phyloP scores from a whole-genome alignment of 768 basidiomycete species.

The Strobilomyces confusus region DNA sequence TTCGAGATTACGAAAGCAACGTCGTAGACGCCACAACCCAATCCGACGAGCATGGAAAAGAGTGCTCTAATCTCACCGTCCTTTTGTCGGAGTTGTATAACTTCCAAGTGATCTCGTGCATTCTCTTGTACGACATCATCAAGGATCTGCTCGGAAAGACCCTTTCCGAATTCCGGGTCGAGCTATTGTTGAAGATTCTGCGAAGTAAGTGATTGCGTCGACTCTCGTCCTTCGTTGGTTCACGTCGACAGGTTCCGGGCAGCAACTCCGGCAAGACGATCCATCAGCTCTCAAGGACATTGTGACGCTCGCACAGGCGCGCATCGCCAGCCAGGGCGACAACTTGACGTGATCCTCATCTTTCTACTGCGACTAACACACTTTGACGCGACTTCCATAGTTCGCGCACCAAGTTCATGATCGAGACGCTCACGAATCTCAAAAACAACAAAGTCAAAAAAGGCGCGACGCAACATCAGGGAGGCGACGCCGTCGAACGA shows the following conservation, averaged over 20 bases:
- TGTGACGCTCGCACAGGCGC: slow-evolving; percentile 72
- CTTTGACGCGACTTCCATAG: slow-evolving; percentile 36
- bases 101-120: slow-evolving; percentile 86
- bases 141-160: slow-evolving; percentile 61
- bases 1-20: slow-evolving; percentile 31
- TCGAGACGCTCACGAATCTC: slow-evolving; percentile 87
- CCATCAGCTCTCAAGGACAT: slow-evolving; percentile 91
- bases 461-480: slow-evolving; percentile 61
- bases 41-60: slow-evolving; percentile 62
- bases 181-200: slow-evolving; percentile 80
- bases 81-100: slow-evolving; percentile 93
- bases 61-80: slow-evolving; percentile 82
- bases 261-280: slow-evolving; percentile 88
- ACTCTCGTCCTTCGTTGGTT: not conserved
- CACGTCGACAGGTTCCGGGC: slow-evolving; percentile 72
- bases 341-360: slow-evolving; percentile 44
- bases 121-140: slow-evolving; percentile 89
- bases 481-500: slow-evolving; percentile 70
- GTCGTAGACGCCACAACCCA: slow-evolving; percentile 13
- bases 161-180: slow-evolving; percentile 77
- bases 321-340: slow-evolving; percentile 50
- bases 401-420: slow-evolving; percentile 91
- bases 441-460: slow-evolving; percentile 87
- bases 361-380: not conserved
- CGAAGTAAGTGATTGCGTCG: slow-evolving; percentile 50